Percentiles rank a stretch among this genome's conserved stretches.
Evolutionary conservation across 2,329 filamentous ascomycete species (phyloP).

Genomic region (Talaromyces rugulosus): DNA sequence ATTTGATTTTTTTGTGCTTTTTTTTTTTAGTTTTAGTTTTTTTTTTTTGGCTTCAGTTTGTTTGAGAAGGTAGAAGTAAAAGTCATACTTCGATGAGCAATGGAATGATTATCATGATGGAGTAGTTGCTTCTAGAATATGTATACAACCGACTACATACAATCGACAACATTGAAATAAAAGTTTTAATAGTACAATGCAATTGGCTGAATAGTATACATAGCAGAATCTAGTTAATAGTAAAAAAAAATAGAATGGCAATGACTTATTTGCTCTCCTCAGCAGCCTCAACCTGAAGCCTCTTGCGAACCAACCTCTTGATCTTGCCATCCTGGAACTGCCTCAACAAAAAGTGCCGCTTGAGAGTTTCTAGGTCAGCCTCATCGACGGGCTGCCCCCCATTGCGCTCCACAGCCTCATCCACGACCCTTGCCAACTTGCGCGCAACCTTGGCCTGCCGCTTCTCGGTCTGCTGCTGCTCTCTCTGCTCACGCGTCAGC

Average conservation of each 20-base stretch:
- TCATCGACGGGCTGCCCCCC: slow-evolving; percentile 6
- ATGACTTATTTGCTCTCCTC: not conserved
- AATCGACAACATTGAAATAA: not conserved
- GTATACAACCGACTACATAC: not conserved
- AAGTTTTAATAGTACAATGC: not conserved
- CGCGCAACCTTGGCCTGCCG: slow-evolving; percentile 29
- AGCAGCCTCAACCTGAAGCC: slow-evolving; percentile 12
- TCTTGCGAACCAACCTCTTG: slow-evolving; percentile 26
- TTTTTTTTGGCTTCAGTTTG: not conserved
- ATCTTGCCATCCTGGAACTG: slow-evolving; percentile 26
- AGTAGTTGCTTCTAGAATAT: not conserved
- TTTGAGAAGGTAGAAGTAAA: not conserved
- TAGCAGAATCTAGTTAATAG: not conserved
- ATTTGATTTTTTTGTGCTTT: not conserved
- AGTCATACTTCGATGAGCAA: not conserved
- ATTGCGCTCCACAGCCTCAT: slow-evolving; percentile 11
- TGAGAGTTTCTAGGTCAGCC: slow-evolving; percentile 22
- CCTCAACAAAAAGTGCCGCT: slow-evolving; percentile 8
- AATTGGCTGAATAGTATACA: slow-evolving; percentile 1
- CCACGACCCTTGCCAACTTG: slow-evolving; percentile 23
- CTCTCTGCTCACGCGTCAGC: slow-evolving; percentile 31
- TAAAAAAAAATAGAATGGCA: not conserved
- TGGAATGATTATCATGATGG: not conserved
- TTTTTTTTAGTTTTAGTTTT: not conserved
- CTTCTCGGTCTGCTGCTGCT: slow-evolving; percentile 26